Conservation (phyloP, 345 rosid genomes). For the Bretschneidera sinensis region DNA sequence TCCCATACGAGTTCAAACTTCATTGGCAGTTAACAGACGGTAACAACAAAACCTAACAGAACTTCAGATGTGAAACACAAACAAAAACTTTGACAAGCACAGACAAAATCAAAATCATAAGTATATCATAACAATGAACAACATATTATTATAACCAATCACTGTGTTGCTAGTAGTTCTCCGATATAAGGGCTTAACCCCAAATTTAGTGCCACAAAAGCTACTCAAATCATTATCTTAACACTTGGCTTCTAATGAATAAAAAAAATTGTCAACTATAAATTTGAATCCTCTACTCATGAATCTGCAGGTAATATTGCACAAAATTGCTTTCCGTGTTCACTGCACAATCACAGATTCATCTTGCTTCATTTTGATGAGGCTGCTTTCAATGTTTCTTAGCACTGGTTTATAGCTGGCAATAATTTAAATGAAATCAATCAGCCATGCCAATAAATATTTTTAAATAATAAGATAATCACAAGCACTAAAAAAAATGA, state of each 20-base stretch:
- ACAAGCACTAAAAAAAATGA: not conserved
- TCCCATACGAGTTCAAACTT: too few relatives aligned
- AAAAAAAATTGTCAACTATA: not conserved
- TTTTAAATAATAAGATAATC: not conserved
- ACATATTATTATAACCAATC: too few relatives aligned
- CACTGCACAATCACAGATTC: constrained; percentile 45
- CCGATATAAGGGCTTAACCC: not conserved
- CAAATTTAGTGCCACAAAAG: not conserved
- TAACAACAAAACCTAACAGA: too few relatives aligned
- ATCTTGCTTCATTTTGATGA: constrained; percentile 86
- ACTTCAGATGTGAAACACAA: too few relatives aligned
- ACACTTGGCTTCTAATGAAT: not conserved
- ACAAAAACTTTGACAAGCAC: too few relatives aligned
- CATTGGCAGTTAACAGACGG: too few relatives aligned
- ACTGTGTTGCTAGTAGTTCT: too few relatives aligned
- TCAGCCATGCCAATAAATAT: not conserved
- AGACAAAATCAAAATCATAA: too few relatives aligned
- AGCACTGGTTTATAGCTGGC: constrained; percentile 87
- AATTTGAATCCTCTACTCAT: not conserved
- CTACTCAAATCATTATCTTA: not conserved
- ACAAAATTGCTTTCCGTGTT: constrained; percentile 10
- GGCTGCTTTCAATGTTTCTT: constrained; percentile 73
- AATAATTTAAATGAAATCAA: constrained; percentile 13
- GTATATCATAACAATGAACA: too few relatives aligned
- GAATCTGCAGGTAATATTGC: not conserved